phyloP scores from a whole-genome alignment of 78 protist species.

The Dictyostelium firmibasis region DNA sequence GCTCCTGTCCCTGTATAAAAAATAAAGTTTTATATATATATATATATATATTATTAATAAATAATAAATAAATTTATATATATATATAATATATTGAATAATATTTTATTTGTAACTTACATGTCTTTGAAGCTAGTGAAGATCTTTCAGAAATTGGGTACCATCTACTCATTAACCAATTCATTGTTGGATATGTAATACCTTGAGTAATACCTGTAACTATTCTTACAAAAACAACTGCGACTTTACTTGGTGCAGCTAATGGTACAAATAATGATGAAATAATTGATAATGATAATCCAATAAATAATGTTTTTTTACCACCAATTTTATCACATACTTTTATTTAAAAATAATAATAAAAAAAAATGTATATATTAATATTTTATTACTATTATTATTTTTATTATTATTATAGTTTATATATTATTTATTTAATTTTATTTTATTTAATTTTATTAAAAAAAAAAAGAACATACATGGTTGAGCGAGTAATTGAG shows the following conservation, averaged over 20 bases:
- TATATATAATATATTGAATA: slow-evolving; percentile 15
- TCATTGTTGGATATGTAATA: slow-evolving; percentile 54
- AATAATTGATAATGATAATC: slow-evolving; percentile 7
- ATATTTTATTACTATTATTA: background rate
- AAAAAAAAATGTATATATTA: background rate
- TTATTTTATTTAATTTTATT: background rate
- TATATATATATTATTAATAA: background rate
- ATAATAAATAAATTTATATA: background rate
- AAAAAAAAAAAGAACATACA: background rate
- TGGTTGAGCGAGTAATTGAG: slow-evolving; percentile 41
- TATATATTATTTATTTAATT: no score
- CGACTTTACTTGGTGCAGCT: slow-evolving; percentile 1
- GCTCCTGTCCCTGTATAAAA: slow-evolving; percentile 61
- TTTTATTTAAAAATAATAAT: background rate
- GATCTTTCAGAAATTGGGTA: slow-evolving; percentile 22
- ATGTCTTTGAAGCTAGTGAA: slow-evolving; percentile 10
- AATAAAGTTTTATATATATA: background rate
- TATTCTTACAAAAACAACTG: slow-evolving; percentile 27
- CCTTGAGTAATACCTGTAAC: slow-evolving; percentile 39
- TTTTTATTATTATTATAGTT: background rate
- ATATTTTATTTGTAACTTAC: background rate
- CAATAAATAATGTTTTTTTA: slow-evolving; percentile 26
- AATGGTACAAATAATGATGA: slow-evolving; percentile 23
- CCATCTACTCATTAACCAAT: slow-evolving; percentile 73
- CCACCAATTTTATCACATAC: slow-evolving; percentile 66